Conservation (phyloP, 2,329 filamentous ascomycete genomes). For the Penicillium janthinellum region DNA sequence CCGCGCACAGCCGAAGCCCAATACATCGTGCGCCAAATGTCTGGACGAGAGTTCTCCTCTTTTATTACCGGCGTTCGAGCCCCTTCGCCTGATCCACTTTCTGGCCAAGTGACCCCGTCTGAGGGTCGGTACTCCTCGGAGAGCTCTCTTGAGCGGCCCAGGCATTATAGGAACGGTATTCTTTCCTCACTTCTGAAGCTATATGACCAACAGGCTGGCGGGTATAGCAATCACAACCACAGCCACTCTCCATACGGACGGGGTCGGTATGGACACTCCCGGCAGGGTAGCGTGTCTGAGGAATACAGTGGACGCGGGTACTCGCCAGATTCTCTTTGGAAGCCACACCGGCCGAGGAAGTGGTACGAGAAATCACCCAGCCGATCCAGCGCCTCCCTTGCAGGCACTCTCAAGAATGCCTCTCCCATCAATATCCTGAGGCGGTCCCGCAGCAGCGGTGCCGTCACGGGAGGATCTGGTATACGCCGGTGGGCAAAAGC, state of each 20-base stretch:
- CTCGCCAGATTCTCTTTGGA: conserved; percentile 37
- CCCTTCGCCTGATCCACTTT: conserved; percentile 34
- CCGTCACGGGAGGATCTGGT: conserved; percentile 24
- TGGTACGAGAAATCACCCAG: conserved; percentile 46
- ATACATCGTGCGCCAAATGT: conserved; percentile 41
- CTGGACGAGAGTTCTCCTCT: conserved; percentile 34
- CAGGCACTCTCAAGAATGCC: conserved; percentile 33
- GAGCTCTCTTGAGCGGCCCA: conserved; percentile 67
- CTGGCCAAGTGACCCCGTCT: conserved; percentile 37
- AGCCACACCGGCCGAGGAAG: conserved; percentile 35
- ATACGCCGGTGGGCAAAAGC: conserved; percentile 20
- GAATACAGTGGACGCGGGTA: conserved; percentile 34
- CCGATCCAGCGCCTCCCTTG: conserved; percentile 39
- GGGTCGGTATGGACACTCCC: conserved; percentile 33
- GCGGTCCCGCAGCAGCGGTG: conserved; percentile 40
- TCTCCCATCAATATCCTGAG: conserved; percentile 37
- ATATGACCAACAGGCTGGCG: conserved; percentile 56
- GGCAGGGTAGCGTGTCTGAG: conserved; percentile 36
- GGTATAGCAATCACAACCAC: conserved; percentile 27
- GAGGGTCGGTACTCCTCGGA: conserved; percentile 54
- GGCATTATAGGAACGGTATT: conserved; percentile 71
- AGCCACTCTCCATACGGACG: conserved; percentile 13
- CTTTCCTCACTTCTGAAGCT: conserved; percentile 72
- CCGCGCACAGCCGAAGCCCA: conserved; percentile 36
- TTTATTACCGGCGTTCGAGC: conserved; percentile 38